Conservation (phyloP, 2,329 filamentous ascomycete genomes). For the Trichoderma guizhouense region DNA sequence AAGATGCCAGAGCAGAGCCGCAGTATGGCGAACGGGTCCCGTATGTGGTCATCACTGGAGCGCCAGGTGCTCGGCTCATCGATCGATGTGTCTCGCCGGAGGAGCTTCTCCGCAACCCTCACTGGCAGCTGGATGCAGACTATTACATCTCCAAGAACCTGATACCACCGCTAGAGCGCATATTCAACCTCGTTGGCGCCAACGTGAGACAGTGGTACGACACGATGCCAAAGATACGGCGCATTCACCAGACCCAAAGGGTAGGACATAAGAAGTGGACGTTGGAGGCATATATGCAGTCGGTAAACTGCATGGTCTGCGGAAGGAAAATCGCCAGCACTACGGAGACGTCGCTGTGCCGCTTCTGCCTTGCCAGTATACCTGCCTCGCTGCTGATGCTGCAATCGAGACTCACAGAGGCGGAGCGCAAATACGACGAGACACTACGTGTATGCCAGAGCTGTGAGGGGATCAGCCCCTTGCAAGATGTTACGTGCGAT, state of each 20-base stretch:
- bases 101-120: conserved; percentile 69
- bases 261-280: conserved; percentile 56
- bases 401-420: conserved; percentile 56
- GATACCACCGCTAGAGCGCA: conserved; percentile 90
- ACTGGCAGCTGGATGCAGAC: conserved; percentile 82
- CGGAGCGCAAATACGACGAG: conserved; percentile 62
- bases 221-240: conserved; percentile 90
- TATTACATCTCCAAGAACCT: conserved; percentile 98
- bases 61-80: conserved; percentile 77
- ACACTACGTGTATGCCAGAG: conserved; percentile 72
- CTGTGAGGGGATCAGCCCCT: conserved; percentile 69
- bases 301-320: conserved; percentile 76
- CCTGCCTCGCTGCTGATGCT: conserved; percentile 63
- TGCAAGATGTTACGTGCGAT: conserved; percentile 81
- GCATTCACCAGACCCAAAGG: conserved; percentile 47
- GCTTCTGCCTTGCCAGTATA: conserved; percentile 50
- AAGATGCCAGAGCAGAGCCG: conserved; percentile 81
- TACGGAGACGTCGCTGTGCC: conserved; percentile 49
- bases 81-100: conserved; percentile 91
- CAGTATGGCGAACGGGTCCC: conserved; percentile 95
- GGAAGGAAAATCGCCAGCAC: conserved; percentile 29
- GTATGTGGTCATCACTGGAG: conserved; percentile 88
- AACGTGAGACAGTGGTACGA: conserved; percentile 91
- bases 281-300: conserved; percentile 90
- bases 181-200: conserved; percentile 93